Evolutionary conservation across 805 yeast species (phyloP).

Genomic region (Yarrowia sp.): DNA sequence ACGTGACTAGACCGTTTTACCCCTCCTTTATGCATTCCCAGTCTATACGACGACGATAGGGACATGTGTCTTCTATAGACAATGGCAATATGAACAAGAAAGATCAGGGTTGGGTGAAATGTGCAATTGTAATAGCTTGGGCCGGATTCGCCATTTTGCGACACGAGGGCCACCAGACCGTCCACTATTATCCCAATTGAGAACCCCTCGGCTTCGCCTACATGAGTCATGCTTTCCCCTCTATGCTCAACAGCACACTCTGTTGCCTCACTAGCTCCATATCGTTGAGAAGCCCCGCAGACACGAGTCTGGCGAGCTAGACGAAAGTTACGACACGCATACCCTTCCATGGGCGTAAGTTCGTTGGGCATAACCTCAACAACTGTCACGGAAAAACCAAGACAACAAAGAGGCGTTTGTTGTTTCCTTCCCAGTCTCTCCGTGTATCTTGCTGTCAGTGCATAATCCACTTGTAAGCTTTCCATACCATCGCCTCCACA

Average conservation of each 20-base stretch:
- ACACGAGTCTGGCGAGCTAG: slow-evolving; percentile 37
- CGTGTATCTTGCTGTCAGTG: too few species aligned
- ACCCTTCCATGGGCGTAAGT: not conserved
- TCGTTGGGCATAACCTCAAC: slow-evolving; percentile 34
- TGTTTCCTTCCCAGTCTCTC: too few species aligned
- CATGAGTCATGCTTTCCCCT: slow-evolving; percentile 35
- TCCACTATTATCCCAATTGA: too few species aligned
- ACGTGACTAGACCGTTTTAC: slow-evolving; percentile 15
- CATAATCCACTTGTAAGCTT: too few species aligned
- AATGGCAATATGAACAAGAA: too few species aligned
- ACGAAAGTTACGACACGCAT: slow-evolving; percentile 38
- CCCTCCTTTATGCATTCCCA: slow-evolving; percentile 12
- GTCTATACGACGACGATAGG: not conserved
- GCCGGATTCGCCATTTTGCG: too few species aligned
- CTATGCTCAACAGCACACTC: slow-evolving; percentile 19
- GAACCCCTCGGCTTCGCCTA: not conserved
- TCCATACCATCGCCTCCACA: too few species aligned
- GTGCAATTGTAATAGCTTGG: too few species aligned
- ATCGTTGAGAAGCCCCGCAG: slow-evolving; percentile 39
- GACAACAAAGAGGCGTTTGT: too few species aligned
- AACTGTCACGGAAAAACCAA: slow-evolving; percentile 20
- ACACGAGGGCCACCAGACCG: too few species aligned
- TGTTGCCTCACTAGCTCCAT: slow-evolving; percentile 18
- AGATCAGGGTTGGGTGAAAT: too few species aligned
- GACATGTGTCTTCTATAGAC: too few species aligned